Conservation (phyloP, 176 grass and related monocot genomes). For the Musa schizocarpa region DNA sequence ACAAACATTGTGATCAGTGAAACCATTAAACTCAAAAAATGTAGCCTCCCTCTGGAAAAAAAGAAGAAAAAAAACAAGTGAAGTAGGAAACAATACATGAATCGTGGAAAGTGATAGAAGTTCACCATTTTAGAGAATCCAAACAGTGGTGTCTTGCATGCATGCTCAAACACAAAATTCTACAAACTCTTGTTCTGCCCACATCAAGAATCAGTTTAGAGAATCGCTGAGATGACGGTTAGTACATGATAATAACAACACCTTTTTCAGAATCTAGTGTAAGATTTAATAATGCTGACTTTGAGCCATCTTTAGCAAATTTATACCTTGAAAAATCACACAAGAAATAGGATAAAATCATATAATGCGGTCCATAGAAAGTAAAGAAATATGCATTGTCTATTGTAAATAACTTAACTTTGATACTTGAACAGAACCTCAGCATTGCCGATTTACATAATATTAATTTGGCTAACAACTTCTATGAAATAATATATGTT, state of each 20-base stretch:
- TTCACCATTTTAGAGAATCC: too few relatives aligned
- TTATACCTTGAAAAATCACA: slow-evolving; percentile 54
- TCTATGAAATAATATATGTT: too few relatives aligned
- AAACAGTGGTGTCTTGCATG: too few relatives aligned
- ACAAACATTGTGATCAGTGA: slow-evolving; percentile 45
- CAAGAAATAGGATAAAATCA: slow-evolving; percentile 8
- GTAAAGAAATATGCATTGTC: neutral
- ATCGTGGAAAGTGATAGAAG: neutral
- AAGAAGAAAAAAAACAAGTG: neutral
- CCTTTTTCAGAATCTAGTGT: slow-evolving; percentile 83
- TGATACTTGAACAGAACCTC: too few relatives aligned
- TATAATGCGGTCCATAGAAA: slow-evolving; percentile 8
- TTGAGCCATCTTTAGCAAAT: slow-evolving; percentile 87
- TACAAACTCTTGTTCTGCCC: neutral
- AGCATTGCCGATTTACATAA: too few relatives aligned
- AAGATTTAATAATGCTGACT: slow-evolving; percentile 79
- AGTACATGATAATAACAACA: slow-evolving; percentile 21
- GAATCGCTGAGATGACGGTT: neutral
- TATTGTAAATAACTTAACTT: too few relatives aligned
- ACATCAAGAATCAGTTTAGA: neutral
- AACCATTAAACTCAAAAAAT: slow-evolving; percentile 88
- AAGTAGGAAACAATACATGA: neutral
- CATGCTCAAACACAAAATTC: neutral
- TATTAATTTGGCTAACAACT: too few relatives aligned
- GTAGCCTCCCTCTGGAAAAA: slow-evolving; percentile 67